These are phyloP conservation scores for Albugo candida DNA, from an alignment of 352 stramenopile genomes.

Conservation along the genomic window DNA sequence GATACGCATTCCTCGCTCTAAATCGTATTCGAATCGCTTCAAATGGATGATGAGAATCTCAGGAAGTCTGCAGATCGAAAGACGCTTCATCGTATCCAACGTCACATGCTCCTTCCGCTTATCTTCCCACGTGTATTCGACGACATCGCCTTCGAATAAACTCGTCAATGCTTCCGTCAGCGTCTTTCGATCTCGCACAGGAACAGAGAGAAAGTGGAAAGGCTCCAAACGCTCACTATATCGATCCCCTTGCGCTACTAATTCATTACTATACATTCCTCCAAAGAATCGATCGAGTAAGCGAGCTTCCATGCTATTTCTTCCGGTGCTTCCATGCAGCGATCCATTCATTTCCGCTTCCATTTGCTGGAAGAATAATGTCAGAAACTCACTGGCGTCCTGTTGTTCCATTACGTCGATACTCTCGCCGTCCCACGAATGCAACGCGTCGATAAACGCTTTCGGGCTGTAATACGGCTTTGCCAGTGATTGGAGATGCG, in stretches of 20 bases:
- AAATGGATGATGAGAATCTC: constrained; percentile 85
- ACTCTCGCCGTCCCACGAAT: constrained; percentile 74
- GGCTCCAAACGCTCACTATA: constrained; percentile 81
- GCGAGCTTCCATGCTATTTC: constrained; percentile 7
- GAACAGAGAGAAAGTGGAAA: constrained; percentile 82
- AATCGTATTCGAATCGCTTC: constrained; percentile 92
- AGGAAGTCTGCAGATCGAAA: constrained; percentile 77
- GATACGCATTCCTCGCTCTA: constrained; percentile 84
- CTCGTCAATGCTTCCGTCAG: constrained; percentile 68
- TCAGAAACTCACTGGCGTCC: constrained; percentile 86
- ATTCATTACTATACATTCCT: constrained; percentile 82
- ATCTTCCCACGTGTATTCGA: constrained; percentile 80
- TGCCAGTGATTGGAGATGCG: constrained; percentile 68
- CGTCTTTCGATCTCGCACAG: constrained; percentile 73
- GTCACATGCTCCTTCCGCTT: constrained; percentile 45
- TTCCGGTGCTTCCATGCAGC: too few relatives aligned
- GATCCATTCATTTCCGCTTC: constrained; percentile 81
- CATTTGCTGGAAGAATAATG: constrained; percentile 85
- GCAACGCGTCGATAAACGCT: constrained; percentile 57
- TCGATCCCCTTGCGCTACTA: constrained; percentile 66
- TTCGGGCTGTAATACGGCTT: constrained; percentile 74
- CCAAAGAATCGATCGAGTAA: constrained; percentile 77
- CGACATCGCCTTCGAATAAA: constrained; percentile 80
- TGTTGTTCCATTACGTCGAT: constrained; percentile 84
- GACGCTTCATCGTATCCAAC: constrained; percentile 77